phyloP scores from a whole-genome alignment of 2,329 filamentous ascomycete species.

The Pestalotiopsis sp. region DNA sequence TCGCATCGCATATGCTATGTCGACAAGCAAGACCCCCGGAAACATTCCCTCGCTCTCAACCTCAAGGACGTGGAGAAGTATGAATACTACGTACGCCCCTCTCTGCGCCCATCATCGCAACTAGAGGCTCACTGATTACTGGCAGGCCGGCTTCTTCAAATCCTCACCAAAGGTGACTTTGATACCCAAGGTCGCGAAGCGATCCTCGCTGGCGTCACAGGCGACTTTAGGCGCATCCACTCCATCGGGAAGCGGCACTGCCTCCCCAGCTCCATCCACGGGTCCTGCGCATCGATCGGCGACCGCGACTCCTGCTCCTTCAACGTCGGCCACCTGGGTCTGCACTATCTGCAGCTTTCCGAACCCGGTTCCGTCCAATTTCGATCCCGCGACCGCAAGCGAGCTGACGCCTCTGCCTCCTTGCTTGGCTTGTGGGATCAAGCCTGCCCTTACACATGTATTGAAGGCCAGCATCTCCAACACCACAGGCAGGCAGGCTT shows the following conservation, averaged over 20 bases:
- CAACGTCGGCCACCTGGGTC: constrained; percentile 80
- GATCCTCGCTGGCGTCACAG: constrained; percentile 59
- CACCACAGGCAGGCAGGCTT: constrained; percentile 53
- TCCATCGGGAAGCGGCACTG: constrained; percentile 47
- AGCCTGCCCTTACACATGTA: constrained; percentile 79
- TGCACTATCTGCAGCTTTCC: constrained; percentile 96
- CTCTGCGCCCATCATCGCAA: constrained; percentile 15
- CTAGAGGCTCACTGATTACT: constrained; percentile 13
- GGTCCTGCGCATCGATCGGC: constrained; percentile 41
- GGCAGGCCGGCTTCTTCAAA: constrained; percentile 84
- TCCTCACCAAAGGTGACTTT: constrained; percentile 93
- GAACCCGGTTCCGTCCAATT: constrained; percentile 90
- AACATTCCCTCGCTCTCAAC: constrained; percentile 82
- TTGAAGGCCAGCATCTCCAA: constrained; percentile 85
- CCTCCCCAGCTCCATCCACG: constrained; percentile 30
- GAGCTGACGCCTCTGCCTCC: constrained; percentile 80
- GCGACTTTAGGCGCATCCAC: constrained; percentile 49
- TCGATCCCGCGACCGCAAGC: constrained; percentile 81
- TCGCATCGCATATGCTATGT: constrained; percentile 96
- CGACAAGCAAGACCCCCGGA: constrained; percentile 82
- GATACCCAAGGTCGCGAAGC: constrained; percentile 77
- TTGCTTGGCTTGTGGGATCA: constrained; percentile 92
- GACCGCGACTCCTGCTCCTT: constrained; percentile 47
- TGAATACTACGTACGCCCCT: constrained; percentile 77
- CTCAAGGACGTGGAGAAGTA: constrained; percentile 88